Conservation (phyloP, 768 basidiomycete species). For the Lactarius hatsudake region DNA sequence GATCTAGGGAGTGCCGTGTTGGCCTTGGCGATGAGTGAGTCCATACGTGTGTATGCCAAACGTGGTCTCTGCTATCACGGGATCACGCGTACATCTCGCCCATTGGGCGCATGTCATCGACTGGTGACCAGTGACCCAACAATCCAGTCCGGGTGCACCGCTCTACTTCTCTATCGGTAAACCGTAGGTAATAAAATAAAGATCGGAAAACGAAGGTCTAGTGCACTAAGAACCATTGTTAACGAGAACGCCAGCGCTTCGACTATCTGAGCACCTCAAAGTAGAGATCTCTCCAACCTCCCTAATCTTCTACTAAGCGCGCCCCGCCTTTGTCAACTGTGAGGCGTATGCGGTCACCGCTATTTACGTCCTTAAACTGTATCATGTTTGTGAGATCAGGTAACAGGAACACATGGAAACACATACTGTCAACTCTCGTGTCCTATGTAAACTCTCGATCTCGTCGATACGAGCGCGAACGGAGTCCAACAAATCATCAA, state of each 20-base stretch:
- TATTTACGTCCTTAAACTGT: slow-evolving; percentile 44
- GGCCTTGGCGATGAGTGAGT: slow-evolving; percentile 16
- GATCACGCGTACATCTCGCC: background rate
- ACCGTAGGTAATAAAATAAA: background rate
- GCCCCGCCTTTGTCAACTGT: slow-evolving; percentile 57
- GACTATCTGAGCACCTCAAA: background rate
- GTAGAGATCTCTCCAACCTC: background rate
- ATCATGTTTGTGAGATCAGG: slow-evolving; percentile 13
- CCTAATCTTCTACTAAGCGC: slow-evolving; percentile 33
- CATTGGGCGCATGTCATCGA: no score
- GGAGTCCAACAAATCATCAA: slow-evolving; percentile 70
- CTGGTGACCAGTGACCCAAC: background rate
- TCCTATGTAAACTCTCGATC: slow-evolving; percentile 82
- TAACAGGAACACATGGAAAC: background rate
- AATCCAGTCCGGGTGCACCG: background rate
- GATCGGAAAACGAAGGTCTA: background rate
- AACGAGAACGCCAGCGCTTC: background rate
- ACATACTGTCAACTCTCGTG: slow-evolving; percentile 67
- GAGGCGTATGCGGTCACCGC: slow-evolving; percentile 44
- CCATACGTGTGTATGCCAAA: slow-evolving; percentile 1
- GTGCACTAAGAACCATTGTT: background rate
- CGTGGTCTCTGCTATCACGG: background rate
- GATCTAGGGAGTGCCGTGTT: slow-evolving; percentile 67
- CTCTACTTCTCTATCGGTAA: background rate
- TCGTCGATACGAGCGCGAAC: slow-evolving; percentile 79